Conservation (phyloP, 345 rosid genomes). For the Barbarea vulgaris region DNA sequence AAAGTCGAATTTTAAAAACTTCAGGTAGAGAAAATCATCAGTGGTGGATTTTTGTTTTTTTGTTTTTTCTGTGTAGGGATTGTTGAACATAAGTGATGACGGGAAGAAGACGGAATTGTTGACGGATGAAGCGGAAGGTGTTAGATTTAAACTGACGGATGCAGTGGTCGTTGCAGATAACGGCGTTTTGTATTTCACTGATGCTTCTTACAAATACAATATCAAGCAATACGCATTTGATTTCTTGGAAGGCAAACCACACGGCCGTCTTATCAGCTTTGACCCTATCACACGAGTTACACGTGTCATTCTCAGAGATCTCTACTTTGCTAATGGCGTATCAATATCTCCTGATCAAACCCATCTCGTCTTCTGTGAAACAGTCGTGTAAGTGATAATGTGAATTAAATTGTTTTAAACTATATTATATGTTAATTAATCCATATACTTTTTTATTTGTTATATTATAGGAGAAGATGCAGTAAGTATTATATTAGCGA, state of each 20-base stretch:
- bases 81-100: constrained; percentile 52
- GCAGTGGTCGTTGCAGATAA: constrained; percentile 61
- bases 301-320: constrained; percentile 47
- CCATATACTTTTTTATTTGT: not conserved
- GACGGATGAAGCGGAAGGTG: constrained; percentile 65
- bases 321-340: constrained; percentile 79
- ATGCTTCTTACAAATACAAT: constrained; percentile 64
- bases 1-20: not conserved
- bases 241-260: constrained; percentile 62
- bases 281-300: constrained; percentile 55
- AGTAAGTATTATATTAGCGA: constrained; percentile 52
- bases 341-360: constrained; percentile 64
- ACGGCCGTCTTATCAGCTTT: constrained; percentile 67
- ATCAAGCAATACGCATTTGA: constrained; percentile 33
- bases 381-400: constrained; percentile 1
- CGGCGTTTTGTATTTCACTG: constrained; percentile 76
- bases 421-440: not conserved
- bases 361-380: constrained; percentile 63
- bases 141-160: constrained; percentile 62
- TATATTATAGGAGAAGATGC: constrained; percentile 59
- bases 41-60: not conserved
- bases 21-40: not conserved
- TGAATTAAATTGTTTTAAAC: not conserved
- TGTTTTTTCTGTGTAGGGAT: constrained; percentile 51
- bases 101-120: constrained; percentile 51